phyloP scores from a whole-genome alignment of 306 rosid species.

The Cucurbita maxima region DNA sequence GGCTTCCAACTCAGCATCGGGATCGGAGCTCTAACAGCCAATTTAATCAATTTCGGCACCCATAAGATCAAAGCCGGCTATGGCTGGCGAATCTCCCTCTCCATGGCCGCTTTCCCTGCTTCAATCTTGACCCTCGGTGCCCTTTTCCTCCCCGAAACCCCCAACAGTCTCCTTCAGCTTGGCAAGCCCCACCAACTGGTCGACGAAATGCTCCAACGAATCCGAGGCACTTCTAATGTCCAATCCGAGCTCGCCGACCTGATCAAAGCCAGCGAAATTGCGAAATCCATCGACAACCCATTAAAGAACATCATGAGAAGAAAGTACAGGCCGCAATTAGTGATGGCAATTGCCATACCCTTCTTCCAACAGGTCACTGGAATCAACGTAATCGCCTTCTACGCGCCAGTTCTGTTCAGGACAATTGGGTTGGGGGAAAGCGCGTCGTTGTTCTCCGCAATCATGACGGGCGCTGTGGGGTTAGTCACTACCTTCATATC shows the following conservation, averaged over 20 bases:
- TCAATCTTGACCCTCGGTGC: conserved; percentile 48
- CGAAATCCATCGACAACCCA: conserved; percentile 30
- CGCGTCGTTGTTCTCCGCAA: conserved; percentile 34
- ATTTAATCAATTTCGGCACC: conserved; percentile 56
- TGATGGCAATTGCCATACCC: conserved; percentile 48
- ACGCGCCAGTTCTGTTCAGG: conserved; percentile 35
- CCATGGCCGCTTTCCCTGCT: conserved; percentile 67
- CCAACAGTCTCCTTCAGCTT: conserved; percentile 33
- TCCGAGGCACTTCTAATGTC: conserved; percentile 39
- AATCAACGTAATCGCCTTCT: conserved; percentile 51
- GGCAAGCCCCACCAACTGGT: conserved; percentile 11
- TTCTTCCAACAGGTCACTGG: conserved; percentile 60
- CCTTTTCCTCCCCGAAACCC: conserved; percentile 72
- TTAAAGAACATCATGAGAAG: conserved; percentile 31
- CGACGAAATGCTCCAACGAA: conserved; percentile 18
- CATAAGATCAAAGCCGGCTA: conserved; percentile 43
- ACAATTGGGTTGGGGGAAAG: conserved; percentile 51
- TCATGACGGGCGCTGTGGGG: conserved; percentile 31
- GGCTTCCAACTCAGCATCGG: conserved; percentile 72
- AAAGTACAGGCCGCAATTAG: conserved; percentile 49
- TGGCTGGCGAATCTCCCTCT: conserved; percentile 66
- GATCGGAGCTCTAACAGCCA: conserved; percentile 45
- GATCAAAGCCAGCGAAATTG: conserved; percentile 20
- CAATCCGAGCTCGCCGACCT: conserved; percentile 42
- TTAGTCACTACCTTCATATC: conserved; percentile 34